Evolutionary conservation across 805 yeast genomes (phyloP), one percentile per base, ranked within the genome.

Genomic region (Zygosaccharomyces bailii): DNA sequence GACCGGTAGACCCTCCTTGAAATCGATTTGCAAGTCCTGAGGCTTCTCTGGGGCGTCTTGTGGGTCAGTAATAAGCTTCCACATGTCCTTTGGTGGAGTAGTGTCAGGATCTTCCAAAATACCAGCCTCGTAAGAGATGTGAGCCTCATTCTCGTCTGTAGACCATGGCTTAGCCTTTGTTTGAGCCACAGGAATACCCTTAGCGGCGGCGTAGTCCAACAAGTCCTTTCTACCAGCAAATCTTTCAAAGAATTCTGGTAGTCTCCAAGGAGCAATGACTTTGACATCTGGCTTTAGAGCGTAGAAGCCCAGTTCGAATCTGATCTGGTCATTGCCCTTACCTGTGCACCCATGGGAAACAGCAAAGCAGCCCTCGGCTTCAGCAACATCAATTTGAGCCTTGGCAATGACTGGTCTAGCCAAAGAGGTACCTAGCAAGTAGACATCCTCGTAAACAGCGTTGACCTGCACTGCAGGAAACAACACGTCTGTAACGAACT

Each of bases 151-250:
- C 75, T 93, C 99, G 69, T 93, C 99, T 46, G 99, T 93, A 29
- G 98, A 90, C 99, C 99, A 93, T 59, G 99, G 99, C 76, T 93
- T 93, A 54, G 98, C 88, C 71, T 89, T 89, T 56, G 99, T 93
- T 76, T 93, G 99, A 39, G 95, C 76, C 47, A 93, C 99, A 53
- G 95, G 96, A 57, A 93, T 93, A 59, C 78, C 80, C 78, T 93
- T 93, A 58, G 78, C 79, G 45, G 86, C 93, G 52, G 99, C 96
- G 67, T 93, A 93, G 35, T 86, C 96, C 61, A 93, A 78, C 65
- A 93, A 75, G 67, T 89, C 99, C 61, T 87, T 86, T 80, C 99
- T 90, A 62, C 99, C 99, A 32, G 96, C 97, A 66, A 93, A 93
- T 74, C 95, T 81, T 70, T 88, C 82, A 73, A 89, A 89, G 71